Evolutionary conservation across 371 early-diverging fungal genomes (phyloP).

Genomic region (Mycotypha africana): DNA sequence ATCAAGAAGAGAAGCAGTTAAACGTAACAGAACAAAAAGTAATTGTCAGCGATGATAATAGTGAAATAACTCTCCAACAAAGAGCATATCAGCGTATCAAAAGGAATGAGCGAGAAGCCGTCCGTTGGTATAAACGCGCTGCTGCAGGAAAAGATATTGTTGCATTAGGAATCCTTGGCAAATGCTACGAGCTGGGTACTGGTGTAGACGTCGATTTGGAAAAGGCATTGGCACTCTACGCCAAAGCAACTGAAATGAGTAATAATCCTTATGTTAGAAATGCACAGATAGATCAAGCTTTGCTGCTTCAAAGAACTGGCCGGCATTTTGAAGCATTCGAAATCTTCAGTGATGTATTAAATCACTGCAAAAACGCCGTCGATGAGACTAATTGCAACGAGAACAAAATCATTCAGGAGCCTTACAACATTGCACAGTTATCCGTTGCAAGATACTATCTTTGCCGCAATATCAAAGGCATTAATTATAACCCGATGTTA

Average conservation of each 20-base stretch:
- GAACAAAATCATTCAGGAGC: conserved; percentile 7
- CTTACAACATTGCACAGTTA: conserved; percentile 26
- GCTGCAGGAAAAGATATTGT: conserved; percentile 62
- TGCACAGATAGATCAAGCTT: conserved; percentile 42
- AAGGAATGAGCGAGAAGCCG: conserved; percentile 45
- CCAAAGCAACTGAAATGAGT: conserved; percentile 43
- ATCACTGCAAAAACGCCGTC: background rate
- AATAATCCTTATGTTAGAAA: conserved; percentile 31
- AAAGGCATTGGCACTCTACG: conserved; percentile 64
- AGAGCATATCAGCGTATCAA: conserved; percentile 17
- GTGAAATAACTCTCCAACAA: conserved; percentile 13
- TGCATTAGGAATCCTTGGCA: conserved; percentile 68
- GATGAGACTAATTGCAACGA: too few species aligned
- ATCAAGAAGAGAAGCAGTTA: too few species aligned
- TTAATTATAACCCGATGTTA: conserved; percentile 13
- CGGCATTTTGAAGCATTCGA: conserved; percentile 29
- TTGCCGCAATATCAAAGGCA: conserved; percentile 22
- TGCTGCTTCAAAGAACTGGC: conserved; percentile 30
- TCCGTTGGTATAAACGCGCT: conserved; percentile 62
- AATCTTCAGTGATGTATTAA: conserved; percentile 1
- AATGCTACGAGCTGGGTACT: conserved; percentile 67
- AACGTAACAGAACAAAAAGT: too few species aligned
- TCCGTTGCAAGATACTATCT: conserved; percentile 39
- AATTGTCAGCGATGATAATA: too few species aligned
- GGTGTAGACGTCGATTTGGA: conserved; percentile 51